Evolutionary conservation across 1,284 basidiomycete species (phyloP), one percentile per base, ranked within the genome.

Genomic region (Cryptococcus sp.): DNA sequence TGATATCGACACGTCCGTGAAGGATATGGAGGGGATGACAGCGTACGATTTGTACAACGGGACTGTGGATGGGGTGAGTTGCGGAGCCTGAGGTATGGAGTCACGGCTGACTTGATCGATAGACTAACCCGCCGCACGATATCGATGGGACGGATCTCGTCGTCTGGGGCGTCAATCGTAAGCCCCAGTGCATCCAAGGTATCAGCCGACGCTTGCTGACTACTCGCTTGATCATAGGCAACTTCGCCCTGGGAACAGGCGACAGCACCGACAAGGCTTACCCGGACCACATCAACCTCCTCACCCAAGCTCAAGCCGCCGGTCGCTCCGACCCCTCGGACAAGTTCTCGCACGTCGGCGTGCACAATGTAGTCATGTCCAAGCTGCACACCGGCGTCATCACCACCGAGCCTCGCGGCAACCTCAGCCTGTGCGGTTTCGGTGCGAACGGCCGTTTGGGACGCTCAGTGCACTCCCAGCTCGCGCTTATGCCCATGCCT

Each of bases 21-120:
- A 91, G 73, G 96, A 98, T 69, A 73, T 80, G 38, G 95, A 98
- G 69, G 95, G 93, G 1, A 87, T 96, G 73, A 92, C 91, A 0
- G 85, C 93, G 0, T 94, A 94, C 63, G 95, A 98, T 69, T 78
- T 98, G 24, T 98, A 93, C 79, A 97, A 97, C 69, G 87, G 87
- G 4, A 95, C 91, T 0, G 80, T 96, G 35, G 83, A 85, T 57
- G 86, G 84, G 0, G 72, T 74, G 58, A 65, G 73, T 64, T 7
- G 16, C 21, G 3, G 37, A n/a, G 18, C 28, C 5, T 4, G 1
- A 36, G 6, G 5, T 18, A 7, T 35, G n/a, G n/a, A 9, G 51
- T 9, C 40, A 33, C 23, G 59, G 60, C 56, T 68, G 59, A 54
- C 62, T 36, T 11, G 57, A 57, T n/a, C 18, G n/a, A 86, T 85